Conservation (phyloP, 768 basidiomycete species). For the Psilocybe cyanescens region DNA sequence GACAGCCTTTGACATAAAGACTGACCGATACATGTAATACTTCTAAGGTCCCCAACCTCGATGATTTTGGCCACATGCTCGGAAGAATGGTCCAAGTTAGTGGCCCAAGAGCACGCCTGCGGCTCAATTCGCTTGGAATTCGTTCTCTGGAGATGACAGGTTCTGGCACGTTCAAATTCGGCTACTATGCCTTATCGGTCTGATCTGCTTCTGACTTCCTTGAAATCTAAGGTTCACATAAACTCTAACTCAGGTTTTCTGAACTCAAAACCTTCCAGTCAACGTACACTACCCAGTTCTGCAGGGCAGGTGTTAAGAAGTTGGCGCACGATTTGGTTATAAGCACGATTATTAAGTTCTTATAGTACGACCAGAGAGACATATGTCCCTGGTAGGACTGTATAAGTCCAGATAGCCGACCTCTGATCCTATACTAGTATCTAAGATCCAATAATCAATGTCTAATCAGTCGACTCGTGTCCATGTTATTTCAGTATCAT, state of each 20-base stretch:
- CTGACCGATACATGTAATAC: conserved; percentile 21
- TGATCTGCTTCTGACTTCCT: background rate
- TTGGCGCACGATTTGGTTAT: too few species aligned
- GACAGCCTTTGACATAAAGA: conserved; percentile 7
- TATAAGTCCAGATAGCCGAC: too few species aligned
- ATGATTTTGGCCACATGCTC: conserved; percentile 7
- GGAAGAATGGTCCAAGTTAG: background rate
- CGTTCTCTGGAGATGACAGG: background rate
- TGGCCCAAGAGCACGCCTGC: background rate
- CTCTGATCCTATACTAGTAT: too few species aligned
- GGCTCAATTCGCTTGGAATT: background rate
- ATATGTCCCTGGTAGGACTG: too few species aligned
- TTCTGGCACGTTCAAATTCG: background rate
- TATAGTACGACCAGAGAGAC: too few species aligned
- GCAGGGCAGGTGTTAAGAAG: background rate
- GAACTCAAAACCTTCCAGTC: background rate
- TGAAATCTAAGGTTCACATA: background rate
- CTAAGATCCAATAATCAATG: background rate
- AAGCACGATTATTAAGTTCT: too few species aligned
- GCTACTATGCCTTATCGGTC: background rate
- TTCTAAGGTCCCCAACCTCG: conserved; percentile 3
- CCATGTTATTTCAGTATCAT: background rate
- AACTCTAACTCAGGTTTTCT: background rate
- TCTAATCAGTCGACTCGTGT: background rate
- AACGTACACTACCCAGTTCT: background rate